These are phyloP conservation scores for Trichoderma guizhouense DNA, from an alignment of 2,329 filamentous ascomycete genomes.

Conservation along the genomic window DNA sequence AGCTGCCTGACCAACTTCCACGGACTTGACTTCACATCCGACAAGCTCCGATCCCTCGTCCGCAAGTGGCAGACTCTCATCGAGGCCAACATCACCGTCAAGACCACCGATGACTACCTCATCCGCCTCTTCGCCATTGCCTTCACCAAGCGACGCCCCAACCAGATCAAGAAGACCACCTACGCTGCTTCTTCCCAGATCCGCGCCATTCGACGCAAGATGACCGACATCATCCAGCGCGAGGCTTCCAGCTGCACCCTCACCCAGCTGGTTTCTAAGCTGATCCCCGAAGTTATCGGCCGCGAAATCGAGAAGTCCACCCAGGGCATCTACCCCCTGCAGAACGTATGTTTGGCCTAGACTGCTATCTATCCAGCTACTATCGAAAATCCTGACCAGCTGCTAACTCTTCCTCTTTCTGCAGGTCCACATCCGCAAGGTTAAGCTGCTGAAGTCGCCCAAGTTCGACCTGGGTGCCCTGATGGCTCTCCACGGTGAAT, in stretches of 20 bases:
- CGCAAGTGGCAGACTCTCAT: constrained; percentile 99
- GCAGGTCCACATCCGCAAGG: constrained; percentile 99
- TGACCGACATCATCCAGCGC: constrained; percentile 97
- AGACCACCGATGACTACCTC: constrained; percentile 99
- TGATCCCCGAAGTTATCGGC: constrained; percentile 98
- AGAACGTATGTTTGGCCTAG: constrained; percentile 70
- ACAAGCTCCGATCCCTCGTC: constrained; percentile 98
- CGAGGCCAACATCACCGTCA: constrained; percentile 99
- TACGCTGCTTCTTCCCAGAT: constrained; percentile 97
- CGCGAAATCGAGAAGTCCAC: constrained; percentile 99
- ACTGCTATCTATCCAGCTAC: background rate
- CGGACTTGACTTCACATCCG: constrained; percentile 99
- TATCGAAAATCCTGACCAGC: background rate
- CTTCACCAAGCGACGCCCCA: constrained; percentile 98
- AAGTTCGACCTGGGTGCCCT: constrained; percentile 99
- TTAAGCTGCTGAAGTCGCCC: constrained; percentile 97
- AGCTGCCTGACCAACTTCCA: constrained; percentile 99
- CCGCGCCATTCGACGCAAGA: constrained; percentile 98
- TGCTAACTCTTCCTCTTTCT: constrained; percentile 21
- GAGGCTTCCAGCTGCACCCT: constrained; percentile 94
- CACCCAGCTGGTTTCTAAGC: constrained; percentile 94
- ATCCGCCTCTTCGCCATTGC: constrained; percentile 98
- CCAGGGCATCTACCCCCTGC: constrained; percentile 98
- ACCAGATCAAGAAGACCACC: constrained; percentile 99
- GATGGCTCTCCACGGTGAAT: constrained; percentile 96